Conservation (phyloP, 2,329 filamentous ascomycete genomes). For the Rhynchosporium secalis region DNA sequence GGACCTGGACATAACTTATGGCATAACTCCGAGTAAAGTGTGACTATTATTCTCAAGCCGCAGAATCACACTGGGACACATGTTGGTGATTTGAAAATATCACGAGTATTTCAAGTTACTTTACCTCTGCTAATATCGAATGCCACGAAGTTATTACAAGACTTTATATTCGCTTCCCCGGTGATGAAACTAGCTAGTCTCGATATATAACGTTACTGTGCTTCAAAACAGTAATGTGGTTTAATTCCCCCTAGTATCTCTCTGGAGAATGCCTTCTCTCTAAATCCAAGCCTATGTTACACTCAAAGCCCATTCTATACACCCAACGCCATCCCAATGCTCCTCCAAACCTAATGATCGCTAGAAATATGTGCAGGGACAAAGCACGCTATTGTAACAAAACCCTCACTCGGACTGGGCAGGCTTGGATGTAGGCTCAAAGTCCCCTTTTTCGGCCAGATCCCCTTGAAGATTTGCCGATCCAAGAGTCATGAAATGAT, state of each 20-base stretch:
- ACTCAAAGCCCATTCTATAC: constrained; percentile 24
- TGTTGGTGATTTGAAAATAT: too few relatives aligned
- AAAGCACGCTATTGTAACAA: constrained; percentile 13
- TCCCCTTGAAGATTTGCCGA: constrained; percentile 48
- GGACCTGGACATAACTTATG: too few relatives aligned
- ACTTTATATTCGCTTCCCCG: too few relatives aligned
- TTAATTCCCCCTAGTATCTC: constrained; percentile 2
- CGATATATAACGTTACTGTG: neutral
- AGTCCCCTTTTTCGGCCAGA: constrained; percentile 26
- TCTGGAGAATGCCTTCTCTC: constrained; percentile 1
- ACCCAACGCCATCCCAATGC: constrained; percentile 37
- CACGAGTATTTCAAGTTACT: too few relatives aligned
- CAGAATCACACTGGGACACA: too few relatives aligned
- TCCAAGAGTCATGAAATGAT: constrained; percentile 47
- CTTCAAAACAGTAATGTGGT: neutral
- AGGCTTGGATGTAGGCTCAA: constrained; percentile 16
- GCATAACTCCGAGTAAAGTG: too few relatives aligned
- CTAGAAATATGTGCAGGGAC: constrained; percentile 30
- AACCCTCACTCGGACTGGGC: constrained; percentile 33
- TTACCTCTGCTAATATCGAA: too few relatives aligned
- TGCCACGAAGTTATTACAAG: too few relatives aligned
- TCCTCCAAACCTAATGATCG: constrained; percentile 26
- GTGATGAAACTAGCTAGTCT: too few relatives aligned
- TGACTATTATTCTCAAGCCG: too few relatives aligned
- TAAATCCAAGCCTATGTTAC: constrained; percentile 27